Conservation (phyloP, 139 green algal genomes). For the Tetradesmus lagerheimii region DNA sequence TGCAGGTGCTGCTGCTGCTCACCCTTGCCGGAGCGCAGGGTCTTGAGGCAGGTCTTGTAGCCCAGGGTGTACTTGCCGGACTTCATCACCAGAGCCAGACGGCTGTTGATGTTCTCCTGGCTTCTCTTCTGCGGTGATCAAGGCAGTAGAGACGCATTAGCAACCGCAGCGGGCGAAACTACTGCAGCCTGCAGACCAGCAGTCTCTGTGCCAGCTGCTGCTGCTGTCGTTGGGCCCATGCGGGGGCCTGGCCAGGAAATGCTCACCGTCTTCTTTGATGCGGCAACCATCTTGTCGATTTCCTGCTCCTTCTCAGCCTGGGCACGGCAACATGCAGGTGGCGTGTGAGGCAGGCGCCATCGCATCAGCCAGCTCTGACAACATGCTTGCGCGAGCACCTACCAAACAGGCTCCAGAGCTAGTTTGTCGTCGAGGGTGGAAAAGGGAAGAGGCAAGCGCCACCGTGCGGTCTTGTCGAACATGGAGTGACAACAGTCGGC, state of each 20-base stretch:
- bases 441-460: background rate
- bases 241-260: background rate
- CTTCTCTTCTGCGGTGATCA: conserved; percentile 85
- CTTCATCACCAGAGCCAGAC: conserved; percentile 99
- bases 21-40: conserved; percentile 95
- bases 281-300: conserved; percentile 59
- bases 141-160: background rate
- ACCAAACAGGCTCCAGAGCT: conserved; percentile 50
- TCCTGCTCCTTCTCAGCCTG: conserved; percentile 57
- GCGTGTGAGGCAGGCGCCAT: conserved; percentile 18
- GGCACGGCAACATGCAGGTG: background rate
- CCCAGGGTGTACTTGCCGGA: conserved; percentile 99
- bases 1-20: conserved; percentile 29
- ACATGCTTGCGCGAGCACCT: background rate
- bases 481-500: background rate
- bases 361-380: background rate
- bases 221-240: background rate
- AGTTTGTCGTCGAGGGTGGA: background rate
- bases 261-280: conserved; percentile 66
- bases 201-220: background rate
- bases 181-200: background rate
- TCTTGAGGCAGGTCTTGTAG: conserved; percentile 99
- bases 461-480: background rate
- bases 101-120: conserved; percentile 97
- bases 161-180: background rate